A percentile compares a stretch with the other conserved stretches of the same genome.
Conservation (phyloP, 2,329 filamentous ascomycete species). For the Fusarium caatingaense region DNA sequence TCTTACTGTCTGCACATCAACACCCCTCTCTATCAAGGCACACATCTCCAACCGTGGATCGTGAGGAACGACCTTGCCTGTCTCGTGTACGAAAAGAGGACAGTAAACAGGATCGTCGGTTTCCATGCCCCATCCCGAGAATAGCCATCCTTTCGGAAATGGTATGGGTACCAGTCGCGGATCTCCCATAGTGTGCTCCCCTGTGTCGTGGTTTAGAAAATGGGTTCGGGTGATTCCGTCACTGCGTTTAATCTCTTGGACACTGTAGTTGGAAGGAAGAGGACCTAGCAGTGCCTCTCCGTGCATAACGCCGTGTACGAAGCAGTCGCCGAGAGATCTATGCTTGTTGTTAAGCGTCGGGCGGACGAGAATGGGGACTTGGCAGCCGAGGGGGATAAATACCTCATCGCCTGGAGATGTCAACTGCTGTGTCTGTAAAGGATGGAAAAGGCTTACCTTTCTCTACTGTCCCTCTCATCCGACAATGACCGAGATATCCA, state of each 20-base stretch:
- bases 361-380: not conserved
- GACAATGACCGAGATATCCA: not conserved
- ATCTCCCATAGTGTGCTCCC: not conserved
- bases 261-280: not conserved
- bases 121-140: not conserved
- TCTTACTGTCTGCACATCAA: not conserved
- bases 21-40: not conserved
- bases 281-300: not conserved
- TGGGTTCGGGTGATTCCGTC: not conserved
- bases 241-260: not conserved
- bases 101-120: not conserved
- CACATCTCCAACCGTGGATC: not conserved
- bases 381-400: not conserved
- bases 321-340: not conserved
- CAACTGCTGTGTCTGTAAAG: not conserved
- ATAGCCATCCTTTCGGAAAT: not conserved
- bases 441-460: too few species aligned
- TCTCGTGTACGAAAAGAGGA: not conserved
- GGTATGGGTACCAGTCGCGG: not conserved
- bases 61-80: not conserved
- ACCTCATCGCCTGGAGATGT: not conserved
- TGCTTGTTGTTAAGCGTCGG: not conserved
- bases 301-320: not conserved
- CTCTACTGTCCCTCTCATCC: not conserved
- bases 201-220: not conserved